These are phyloP conservation scores for Metschnikowia colocasiae DNA, from an alignment of 805 yeast genomes.

Conservation along the genomic window DNA sequence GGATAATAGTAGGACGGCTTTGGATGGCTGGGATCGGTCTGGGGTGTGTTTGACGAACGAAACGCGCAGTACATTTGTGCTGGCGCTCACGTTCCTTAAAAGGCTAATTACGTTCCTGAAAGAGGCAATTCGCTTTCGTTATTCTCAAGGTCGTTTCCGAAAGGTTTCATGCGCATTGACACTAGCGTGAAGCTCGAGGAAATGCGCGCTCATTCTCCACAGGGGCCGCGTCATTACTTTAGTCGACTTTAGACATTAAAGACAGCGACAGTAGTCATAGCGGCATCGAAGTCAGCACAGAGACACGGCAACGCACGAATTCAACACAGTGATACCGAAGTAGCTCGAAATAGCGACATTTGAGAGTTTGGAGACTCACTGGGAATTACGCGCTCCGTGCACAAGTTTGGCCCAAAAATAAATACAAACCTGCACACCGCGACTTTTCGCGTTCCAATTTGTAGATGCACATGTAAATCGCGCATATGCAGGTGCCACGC, in stretches of 20 bases:
- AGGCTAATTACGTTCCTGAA: not conserved
- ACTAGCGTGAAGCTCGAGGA: not conserved
- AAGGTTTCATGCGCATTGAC: too few species aligned
- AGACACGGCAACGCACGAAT: too few species aligned
- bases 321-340: too few species aligned
- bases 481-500: not conserved
- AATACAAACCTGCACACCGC: not conserved
- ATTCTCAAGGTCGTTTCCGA: not conserved
- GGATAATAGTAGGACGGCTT: too few species aligned
- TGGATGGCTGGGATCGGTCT: too few species aligned
- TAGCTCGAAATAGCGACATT: too few species aligned
- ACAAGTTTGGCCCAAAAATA: not conserved
- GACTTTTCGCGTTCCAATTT: not conserved
- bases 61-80: not conserved
- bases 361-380: too few species aligned
- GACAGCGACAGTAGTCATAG: too few species aligned
- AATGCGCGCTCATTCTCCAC: not conserved
- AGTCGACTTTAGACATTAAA: too few species aligned
- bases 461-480: not conserved
- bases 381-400: not conserved
- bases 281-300: too few species aligned
- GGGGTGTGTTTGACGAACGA: not conserved
- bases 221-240: too few species aligned
- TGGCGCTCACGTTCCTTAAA: not conserved
- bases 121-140: not conserved